Evolutionary conservation across 2,329 filamentous ascomycete genomes (phyloP), one percentile per base, ranked within the genome.

Genomic region (Penicillium thymicola): DNA sequence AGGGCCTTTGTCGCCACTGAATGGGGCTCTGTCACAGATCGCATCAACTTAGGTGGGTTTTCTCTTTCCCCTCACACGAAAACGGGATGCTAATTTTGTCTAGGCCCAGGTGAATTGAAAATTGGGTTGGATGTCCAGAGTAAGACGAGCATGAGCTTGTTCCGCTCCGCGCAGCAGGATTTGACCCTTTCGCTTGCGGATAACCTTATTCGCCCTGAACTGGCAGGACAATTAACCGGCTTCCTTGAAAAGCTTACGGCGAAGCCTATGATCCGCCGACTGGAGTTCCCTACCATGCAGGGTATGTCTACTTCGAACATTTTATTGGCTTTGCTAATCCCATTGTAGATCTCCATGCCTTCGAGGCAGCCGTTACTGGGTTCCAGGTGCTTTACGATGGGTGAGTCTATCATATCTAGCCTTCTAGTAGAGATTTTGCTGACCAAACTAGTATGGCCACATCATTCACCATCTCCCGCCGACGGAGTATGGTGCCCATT

Each of bases 401-500:
- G 74, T 77, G 76, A 69, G 61, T 58, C 8, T 28, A 43, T 32
- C 13, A 23, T 28, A 16, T 43, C 13, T n/a, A 72, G 18, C 21
- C 6, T 13, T 41, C 14, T 13, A 4, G 18, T 47, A 4, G 36
- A 9, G 21, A 13, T 7, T 23, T 8, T 27, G n/a, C 38, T 47
- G 41, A 50, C 10, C 7, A 25, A 16, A 16, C 38, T 42, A 77
- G 85, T 7, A 75, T 89, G 51, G 90, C 90, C 6, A 79, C 82
- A 8, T 86, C 85, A 0, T 90, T 96, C 72, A 86, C 88, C 56
- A 96, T 96, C 62, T 87, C 92, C 1, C 86, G 92, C 30, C 85
- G 90, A 47, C 85, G 90, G 63, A 94, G 92, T 88, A 90, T 96
- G 13, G 90, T 96, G 16, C 90, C 90, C 0, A 93, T 96, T 63